Evolutionary conservation across 106 monocot species (phyloP).

Genomic region (Platanthera zijinensis): DNA sequence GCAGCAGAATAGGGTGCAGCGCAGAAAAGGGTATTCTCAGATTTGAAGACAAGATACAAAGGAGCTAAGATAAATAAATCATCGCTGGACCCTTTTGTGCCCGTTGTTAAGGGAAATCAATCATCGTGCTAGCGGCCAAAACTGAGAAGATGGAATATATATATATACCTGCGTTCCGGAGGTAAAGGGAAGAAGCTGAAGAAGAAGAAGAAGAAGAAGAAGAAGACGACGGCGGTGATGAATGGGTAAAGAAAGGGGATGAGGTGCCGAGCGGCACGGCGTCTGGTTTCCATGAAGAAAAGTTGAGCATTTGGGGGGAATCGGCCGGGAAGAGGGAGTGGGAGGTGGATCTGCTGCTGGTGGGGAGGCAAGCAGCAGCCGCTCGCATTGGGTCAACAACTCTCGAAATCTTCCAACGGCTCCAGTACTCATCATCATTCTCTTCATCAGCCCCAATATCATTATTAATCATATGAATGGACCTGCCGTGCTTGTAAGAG

Average conservation of each 20-base stretch:
- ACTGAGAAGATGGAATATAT: background rate
- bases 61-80: background rate
- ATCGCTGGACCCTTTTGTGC: background rate
- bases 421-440: background rate
- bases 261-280: background rate
- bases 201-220: background rate
- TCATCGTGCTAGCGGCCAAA: no score
- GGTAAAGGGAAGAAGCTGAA: no score
- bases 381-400: background rate
- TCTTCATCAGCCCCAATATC: background rate
- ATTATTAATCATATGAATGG: background rate
- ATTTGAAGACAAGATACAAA: background rate
- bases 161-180: constrained; percentile 1
- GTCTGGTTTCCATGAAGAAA: constrained; percentile 4
- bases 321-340: background rate
- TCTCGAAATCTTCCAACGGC: background rate
- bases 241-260: background rate
- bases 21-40: background rate
- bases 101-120: no score
- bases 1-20: background rate
- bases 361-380: background rate
- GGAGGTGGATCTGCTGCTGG: background rate
- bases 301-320: constrained; percentile 10
- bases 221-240: background rate
- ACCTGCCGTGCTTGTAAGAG: background rate